A percentile compares a stretch with the other conserved stretches of the same genome.
phyloP scores from a whole-genome alignment of 108 stramenopile species.

The Bacterosira constricta region DNA sequence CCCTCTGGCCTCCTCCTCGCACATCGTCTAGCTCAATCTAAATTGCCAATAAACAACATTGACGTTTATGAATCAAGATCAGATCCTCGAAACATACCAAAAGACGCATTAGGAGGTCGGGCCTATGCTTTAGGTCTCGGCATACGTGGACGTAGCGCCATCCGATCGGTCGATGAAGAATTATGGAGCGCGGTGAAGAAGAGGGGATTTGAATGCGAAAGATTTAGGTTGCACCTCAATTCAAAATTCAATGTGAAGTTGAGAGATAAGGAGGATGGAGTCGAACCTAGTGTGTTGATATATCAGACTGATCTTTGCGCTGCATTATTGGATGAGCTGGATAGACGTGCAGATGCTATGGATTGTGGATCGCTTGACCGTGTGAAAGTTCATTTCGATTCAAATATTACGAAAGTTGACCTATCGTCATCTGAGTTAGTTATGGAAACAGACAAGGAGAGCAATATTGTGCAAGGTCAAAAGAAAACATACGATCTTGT shows the following conservation, averaged over 20 bases:
- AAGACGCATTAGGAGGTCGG: slow-evolving; percentile 28
- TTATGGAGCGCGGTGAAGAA: slow-evolving; percentile 62
- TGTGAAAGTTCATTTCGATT: slow-evolving; percentile 36
- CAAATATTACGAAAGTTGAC: slow-evolving; percentile 34
- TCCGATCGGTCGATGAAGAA: slow-evolving; percentile 54
- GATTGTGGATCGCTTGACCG: background rate
- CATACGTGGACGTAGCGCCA: slow-evolving; percentile 63
- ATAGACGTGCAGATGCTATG: slow-evolving; percentile 19
- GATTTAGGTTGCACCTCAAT: slow-evolving; percentile 63
- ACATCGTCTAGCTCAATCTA: slow-evolving; percentile 48
- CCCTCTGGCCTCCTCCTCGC: slow-evolving; percentile 75
- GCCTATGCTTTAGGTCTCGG: slow-evolving; percentile 80
- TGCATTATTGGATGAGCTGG: slow-evolving; percentile 66
- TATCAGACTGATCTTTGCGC: slow-evolving; percentile 79
- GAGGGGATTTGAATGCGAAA: slow-evolving; percentile 66
- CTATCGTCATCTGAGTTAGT: slow-evolving; percentile 1
- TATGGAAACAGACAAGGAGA: slow-evolving; percentile 4
- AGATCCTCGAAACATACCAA: slow-evolving; percentile 48
- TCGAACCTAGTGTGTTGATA: slow-evolving; percentile 71
- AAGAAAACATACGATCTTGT: slow-evolving; percentile 59
- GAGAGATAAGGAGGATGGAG: slow-evolving; percentile 35
- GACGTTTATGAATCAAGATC: slow-evolving; percentile 65
- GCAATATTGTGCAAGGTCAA: slow-evolving; percentile 1
- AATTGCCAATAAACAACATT: slow-evolving; percentile 33
- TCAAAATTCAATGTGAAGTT: slow-evolving; percentile 45